These are phyloP conservation scores for Gamarada debralockiae DNA, from an alignment of 495 filamentous ascomycete species.

Conservation along the genomic window DNA sequence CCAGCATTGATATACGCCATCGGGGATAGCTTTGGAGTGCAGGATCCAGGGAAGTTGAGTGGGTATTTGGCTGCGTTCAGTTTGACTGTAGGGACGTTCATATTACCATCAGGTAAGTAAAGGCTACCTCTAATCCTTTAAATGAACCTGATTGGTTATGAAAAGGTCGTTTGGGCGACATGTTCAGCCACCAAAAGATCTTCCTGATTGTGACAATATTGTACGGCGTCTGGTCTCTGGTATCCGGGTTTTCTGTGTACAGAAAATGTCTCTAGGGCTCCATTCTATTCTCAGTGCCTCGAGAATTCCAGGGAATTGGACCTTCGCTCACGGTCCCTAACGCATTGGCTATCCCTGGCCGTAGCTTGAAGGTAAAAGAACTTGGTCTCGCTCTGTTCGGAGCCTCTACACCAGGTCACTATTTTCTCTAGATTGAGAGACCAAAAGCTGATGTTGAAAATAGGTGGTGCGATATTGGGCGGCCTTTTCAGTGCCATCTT, in stretches of 20 bases:
- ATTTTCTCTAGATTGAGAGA: slow-evolving; percentile 60
- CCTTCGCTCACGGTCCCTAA: slow-evolving; percentile 60
- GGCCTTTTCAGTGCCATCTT: slow-evolving; percentile 57
- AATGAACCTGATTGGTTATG: too few relatives aligned
- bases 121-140: too few relatives aligned
- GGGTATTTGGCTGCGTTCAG: slow-evolving; percentile 39
- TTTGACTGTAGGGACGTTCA: slow-evolving; percentile 60
- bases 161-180: slow-evolving; percentile 59
- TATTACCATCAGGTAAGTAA: too few relatives aligned
- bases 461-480: slow-evolving; percentile 51
- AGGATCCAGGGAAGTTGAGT: not conserved
- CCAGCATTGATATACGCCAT: too few relatives aligned
- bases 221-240: slow-evolving; percentile 56
- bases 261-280: too few relatives aligned
- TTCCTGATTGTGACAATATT: slow-evolving; percentile 57
- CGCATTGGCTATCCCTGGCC: slow-evolving; percentile 60
- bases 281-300: slow-evolving; percentile 54
- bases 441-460: slow-evolving; percentile 51
- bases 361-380: too few relatives aligned
- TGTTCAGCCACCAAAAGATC: slow-evolving; percentile 57
- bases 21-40: slow-evolving; percentile 38
- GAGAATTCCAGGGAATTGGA: slow-evolving; percentile 59
- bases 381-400: too few relatives aligned
- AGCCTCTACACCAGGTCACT: too few relatives aligned
- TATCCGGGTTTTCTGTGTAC: slow-evolving; percentile 48